Conservation (phyloP, 148 eudicot genomes). For the Simmondsia chinensis region DNA sequence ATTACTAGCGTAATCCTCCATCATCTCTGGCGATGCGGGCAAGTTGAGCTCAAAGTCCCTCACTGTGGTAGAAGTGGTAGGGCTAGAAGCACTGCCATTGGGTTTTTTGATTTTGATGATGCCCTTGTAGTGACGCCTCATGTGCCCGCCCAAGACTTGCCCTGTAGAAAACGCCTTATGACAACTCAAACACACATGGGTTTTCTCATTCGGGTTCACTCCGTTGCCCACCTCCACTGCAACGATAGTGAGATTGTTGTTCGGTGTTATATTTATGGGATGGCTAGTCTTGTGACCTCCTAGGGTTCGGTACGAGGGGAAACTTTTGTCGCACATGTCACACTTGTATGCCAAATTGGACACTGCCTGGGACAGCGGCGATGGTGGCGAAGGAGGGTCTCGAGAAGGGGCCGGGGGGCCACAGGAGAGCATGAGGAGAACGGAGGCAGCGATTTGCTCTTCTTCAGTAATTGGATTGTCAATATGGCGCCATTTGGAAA, state of each 20-base stretch:
- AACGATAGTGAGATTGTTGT: conserved; percentile 10
- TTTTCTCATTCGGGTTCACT: neutral
- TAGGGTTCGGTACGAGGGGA: conserved; percentile 59
- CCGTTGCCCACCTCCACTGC: neutral
- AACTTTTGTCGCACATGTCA: conserved; percentile 44
- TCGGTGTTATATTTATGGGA: conserved; percentile 24
- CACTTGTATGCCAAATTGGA: conserved; percentile 32
- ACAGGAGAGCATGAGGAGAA: too few relatives aligned
- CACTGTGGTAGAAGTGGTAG: neutral
- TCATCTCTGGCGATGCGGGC: conserved; percentile 55
- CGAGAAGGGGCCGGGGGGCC: too few relatives aligned
- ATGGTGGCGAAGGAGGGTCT: too few relatives aligned
- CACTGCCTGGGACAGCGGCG: too few relatives aligned
- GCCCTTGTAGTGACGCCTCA: conserved; percentile 77
- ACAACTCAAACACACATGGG: conserved; percentile 54
- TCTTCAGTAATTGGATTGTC: too few relatives aligned
- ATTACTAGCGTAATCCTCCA: too few relatives aligned
- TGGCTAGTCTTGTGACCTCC: conserved; percentile 89
- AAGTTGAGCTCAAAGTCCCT: conserved; percentile 37
- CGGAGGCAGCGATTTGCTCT: too few relatives aligned
- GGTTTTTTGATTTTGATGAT: neutral
- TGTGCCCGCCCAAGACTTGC: conserved; percentile 77
- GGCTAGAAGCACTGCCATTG: neutral
- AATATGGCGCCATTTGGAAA: too few relatives aligned
- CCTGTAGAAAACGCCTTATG: conserved; percentile 53